Evolutionary conservation across 2,329 filamentous ascomycete genomes (phyloP).

Genomic region (Trichocomaceae sp.): DNA sequence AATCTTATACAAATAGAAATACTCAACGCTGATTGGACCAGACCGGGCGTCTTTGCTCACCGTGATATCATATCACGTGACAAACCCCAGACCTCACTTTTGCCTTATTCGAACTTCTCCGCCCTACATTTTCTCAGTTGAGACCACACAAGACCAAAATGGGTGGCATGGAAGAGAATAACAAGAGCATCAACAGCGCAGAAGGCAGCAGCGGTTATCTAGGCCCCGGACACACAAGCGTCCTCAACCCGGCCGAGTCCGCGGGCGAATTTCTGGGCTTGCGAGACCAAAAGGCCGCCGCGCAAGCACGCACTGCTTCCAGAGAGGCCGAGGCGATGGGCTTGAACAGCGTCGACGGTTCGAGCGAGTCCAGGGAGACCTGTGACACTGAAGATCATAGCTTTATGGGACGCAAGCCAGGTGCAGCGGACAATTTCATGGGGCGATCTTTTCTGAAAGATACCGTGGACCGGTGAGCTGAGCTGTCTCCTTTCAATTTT

Average conservation of each 20-base stretch:
- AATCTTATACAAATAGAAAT: neutral
- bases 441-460: constrained; percentile 13
- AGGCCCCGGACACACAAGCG: constrained; percentile 7
- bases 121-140: too few relatives aligned
- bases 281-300: constrained; percentile 17
- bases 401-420: constrained; percentile 12
- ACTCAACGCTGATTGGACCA: constrained; percentile 5
- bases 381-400: constrained; percentile 14
- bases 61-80: constrained; percentile 8
- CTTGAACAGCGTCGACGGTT: constrained; percentile 14
- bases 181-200: neutral
- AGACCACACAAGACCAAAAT: neutral
- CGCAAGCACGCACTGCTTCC: neutral
- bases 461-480: constrained; percentile 10
- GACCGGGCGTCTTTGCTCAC: neutral
- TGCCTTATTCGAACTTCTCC: too few relatives aligned
- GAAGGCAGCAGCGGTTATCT: constrained; percentile 2
- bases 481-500: neutral
- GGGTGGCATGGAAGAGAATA: constrained; percentile 9
- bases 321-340: constrained; percentile 1
- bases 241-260: constrained; percentile 19
- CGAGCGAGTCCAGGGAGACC: neutral
- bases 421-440: constrained; percentile 3
- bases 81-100: neutral
- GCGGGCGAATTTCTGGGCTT: constrained; percentile 25